phyloP scores from a whole-genome alignment of 2,329 filamentous ascomycete species.

The Colletotrichum camelliae region DNA sequence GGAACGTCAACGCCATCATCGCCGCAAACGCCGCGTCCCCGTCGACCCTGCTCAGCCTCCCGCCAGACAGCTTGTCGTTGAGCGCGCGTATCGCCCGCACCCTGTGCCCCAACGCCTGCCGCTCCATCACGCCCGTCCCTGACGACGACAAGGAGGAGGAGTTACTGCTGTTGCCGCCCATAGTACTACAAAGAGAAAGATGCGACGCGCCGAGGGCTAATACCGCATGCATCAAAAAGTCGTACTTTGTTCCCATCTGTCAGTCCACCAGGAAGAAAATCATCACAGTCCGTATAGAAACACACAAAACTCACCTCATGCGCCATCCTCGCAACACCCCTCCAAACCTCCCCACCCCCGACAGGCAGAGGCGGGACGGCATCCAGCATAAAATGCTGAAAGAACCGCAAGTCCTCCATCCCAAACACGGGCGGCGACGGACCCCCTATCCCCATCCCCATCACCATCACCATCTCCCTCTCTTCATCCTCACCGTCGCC shows the following conservation, averaged over 20 bases:
- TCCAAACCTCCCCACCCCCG: conserved; percentile 40
- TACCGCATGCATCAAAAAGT: conserved; percentile 47
- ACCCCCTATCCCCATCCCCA: background rate
- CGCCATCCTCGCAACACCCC: conserved; percentile 39
- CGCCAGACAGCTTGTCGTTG: conserved; percentile 36
- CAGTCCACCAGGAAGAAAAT: background rate
- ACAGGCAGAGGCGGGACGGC: conserved; percentile 47
- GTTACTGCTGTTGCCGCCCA: background rate
- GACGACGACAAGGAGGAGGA: background rate
- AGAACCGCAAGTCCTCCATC: conserved; percentile 53
- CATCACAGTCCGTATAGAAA: too few relatives aligned
- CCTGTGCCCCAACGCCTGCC: conserved; percentile 39
- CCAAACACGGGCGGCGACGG: conserved; percentile 32
- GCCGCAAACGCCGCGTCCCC: conserved; percentile 42
- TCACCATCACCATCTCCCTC: background rate
- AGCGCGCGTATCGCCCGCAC: conserved; percentile 40
- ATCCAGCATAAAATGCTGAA: conserved; percentile 55
- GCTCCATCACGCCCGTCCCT: conserved; percentile 26
- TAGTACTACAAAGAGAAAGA: conserved; percentile 29
- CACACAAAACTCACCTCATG: conserved; percentile 33
- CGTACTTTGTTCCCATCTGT: conserved; percentile 33
- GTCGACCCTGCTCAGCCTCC: conserved; percentile 32
- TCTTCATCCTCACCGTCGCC: background rate
- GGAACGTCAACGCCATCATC: conserved; percentile 41
- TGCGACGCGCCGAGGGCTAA: conserved; percentile 45